phyloP scores from a whole-genome alignment of 495 filamentous ascomycete species.

The Hypoxylon crocopeplum region DNA sequence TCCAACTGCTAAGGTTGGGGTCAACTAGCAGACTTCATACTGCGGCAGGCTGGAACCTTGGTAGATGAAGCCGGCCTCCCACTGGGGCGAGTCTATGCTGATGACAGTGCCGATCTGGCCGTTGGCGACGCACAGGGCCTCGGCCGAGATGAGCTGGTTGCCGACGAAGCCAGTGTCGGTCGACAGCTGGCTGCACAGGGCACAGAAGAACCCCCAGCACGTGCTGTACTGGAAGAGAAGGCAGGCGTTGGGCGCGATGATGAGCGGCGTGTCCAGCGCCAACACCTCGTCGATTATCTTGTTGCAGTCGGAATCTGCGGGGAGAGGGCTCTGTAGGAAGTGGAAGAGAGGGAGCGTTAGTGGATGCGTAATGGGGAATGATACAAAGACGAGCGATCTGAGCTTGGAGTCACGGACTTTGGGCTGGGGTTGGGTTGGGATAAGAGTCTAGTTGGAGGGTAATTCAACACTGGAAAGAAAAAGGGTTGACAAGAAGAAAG shows the following conservation, averaged over 20 bases:
- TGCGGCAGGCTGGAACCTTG: slow-evolving; percentile 41
- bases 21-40: slow-evolving; percentile 48
- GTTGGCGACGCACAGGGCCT: slow-evolving; percentile 45
- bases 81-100: slow-evolving; percentile 45
- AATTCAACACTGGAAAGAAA: background rate
- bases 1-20: too few relatives aligned
- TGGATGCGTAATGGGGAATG: background rate
- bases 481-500: background rate
- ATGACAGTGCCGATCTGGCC: slow-evolving; percentile 50
- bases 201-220: slow-evolving; percentile 54
- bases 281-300: slow-evolving; percentile 43
- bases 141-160: slow-evolving; percentile 46
- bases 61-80: slow-evolving; percentile 50
- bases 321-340: slow-evolving; percentile 41
- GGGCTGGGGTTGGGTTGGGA: too few relatives aligned
- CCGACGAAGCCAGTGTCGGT: slow-evolving; percentile 50
- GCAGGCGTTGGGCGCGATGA: slow-evolving; percentile 47
- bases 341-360: background rate
- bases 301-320: slow-evolving; percentile 44
- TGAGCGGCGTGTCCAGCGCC: slow-evolving; percentile 39
- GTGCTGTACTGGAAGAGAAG: slow-evolving; percentile 45
- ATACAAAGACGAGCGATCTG: too few relatives aligned
- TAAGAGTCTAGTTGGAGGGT: too few relatives aligned
- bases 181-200: slow-evolving; percentile 44
- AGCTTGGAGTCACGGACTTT: too few relatives aligned